Percentiles rank a stretch among this genome's conserved stretches.
Evolutionary conservation across 345 rosid genomes (phyloP).

Genomic region (Camelina neglecta): DNA sequence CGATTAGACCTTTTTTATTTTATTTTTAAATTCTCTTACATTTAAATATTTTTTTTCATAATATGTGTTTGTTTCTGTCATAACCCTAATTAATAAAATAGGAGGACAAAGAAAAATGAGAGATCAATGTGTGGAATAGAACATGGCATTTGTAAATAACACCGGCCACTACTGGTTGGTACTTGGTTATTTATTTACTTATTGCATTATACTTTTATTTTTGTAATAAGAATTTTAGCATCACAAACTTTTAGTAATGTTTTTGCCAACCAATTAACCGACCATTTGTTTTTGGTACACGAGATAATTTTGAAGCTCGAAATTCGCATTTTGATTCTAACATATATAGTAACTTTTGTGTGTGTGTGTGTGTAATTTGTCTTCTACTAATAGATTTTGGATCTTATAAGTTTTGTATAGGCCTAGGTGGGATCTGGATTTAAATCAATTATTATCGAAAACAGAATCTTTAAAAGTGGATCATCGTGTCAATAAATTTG

Average conservation of each 20-base stretch:
- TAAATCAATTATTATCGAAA: not conserved
- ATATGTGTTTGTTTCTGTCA: not conserved
- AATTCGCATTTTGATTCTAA: not conserved
- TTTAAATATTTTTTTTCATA: slow-evolving; percentile 3
- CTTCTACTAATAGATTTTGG: slow-evolving; percentile 6
- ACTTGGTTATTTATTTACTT: not conserved
- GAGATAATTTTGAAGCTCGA: not conserved
- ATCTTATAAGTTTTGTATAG: slow-evolving; percentile 21
- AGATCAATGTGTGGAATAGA: not conserved
- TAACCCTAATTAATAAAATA: not conserved
- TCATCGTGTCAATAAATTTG: slow-evolving; percentile 23
- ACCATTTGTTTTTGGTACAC: slow-evolving; percentile 8
- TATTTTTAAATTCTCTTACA: not conserved
- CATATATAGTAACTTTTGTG: not conserved
- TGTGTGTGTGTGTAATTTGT: not conserved
- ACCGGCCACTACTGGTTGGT: slow-evolving; percentile 18
- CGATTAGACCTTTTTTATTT: slow-evolving; percentile 8
- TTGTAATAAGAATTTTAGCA: not conserved
- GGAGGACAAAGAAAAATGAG: slow-evolving; percentile 11
- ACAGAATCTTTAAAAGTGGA: slow-evolving; percentile 13
- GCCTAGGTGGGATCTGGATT: slow-evolving; percentile 34
- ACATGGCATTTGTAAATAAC: slow-evolving; percentile 11
- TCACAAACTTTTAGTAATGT: not conserved
- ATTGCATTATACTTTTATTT: not conserved
- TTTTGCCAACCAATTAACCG: slow-evolving; percentile 6